Evolutionary conservation across 805 yeast genomes (phyloP).

Genomic region (Isabelozyma pseudorhagii): DNA sequence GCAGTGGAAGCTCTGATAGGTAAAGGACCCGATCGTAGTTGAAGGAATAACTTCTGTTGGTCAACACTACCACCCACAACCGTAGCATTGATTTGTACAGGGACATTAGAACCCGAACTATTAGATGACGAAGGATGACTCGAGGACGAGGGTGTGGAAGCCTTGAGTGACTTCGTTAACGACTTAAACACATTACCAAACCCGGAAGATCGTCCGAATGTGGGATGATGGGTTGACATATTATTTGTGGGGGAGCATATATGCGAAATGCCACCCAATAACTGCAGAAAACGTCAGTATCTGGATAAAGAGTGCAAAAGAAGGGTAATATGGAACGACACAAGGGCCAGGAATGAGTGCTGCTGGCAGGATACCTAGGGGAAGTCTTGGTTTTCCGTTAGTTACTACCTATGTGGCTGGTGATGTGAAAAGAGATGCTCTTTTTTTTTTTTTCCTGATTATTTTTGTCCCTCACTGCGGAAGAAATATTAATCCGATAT

Average conservation of each 20-base stretch:
- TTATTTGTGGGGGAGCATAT: conserved; percentile 2
- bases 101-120: conserved; percentile 13
- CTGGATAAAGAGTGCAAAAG: too few species aligned
- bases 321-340: too few species aligned
- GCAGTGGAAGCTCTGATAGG: conserved; percentile 49
- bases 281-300: too few species aligned
- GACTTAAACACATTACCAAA: conserved; percentile 40
- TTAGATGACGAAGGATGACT: conserved; percentile 2
- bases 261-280: too few species aligned
- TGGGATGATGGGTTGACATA: conserved; percentile 29
- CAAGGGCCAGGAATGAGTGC: too few species aligned
- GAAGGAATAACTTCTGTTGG: conserved; percentile 36
- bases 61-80: conserved; percentile 45
- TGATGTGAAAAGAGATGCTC: not conserved
- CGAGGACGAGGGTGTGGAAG: conserved; percentile 9
- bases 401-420: not conserved
- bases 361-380: too few species aligned
- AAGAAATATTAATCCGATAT: not conserved
- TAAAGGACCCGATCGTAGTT: conserved; percentile 33
- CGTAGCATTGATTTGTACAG: conserved; percentile 38
- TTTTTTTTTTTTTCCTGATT: not conserved
- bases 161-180: conserved; percentile 34
- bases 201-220: conserved; percentile 27
- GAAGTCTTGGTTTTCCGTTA: too few species aligned
- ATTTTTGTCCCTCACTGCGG: not conserved